Base-by-base conservation (phyloP, 306 rosid genomes). In the Heteromeles arbutifolia region DNA sequence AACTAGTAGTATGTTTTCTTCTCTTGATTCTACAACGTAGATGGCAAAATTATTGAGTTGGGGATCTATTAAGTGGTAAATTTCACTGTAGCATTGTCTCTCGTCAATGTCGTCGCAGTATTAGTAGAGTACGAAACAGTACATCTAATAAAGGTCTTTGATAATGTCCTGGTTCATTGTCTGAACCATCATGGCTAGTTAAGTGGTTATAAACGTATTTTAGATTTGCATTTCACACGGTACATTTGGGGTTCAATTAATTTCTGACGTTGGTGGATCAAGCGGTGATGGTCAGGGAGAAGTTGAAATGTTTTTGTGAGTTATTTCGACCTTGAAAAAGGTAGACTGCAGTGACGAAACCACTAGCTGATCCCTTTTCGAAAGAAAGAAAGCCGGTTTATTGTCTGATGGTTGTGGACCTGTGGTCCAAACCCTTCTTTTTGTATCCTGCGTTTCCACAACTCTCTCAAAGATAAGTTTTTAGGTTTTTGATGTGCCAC, bases 261-360 rank as follows among this genome's bases (percentile, higher is more conserved):
- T 45, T 13, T 17, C 0, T 45, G 0, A 1, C 2, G 5, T 1
- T 45, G 6, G 0, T 45, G 6, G 14, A 45, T 0, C 6, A 45
- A 2, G 0, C 0, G 19, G 2, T 45, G 18, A 17, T 45, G 0
- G 0, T 45, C 5, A 45, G 7, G 1, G 1, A 34, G 5, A 13
- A 5, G 5, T 10, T 45, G 52, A 13, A 45, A 45, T 14, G 2
- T 0, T 0, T 13, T 13, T 45, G 2, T 45, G 19, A 4, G 52
- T 45, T 5, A 13, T 45, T 2, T 0, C 52, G 1, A 0, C 0
- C 18, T 10, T 0, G 0, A 2, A 13, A 45, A 45, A 45, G 0
- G 2, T 13, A 1, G 1, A 14, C 2, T 45, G 18, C 0, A 0
- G 0, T 45, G 2, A 5, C 6, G 5, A 45, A 45, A 0, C 19